phyloP scores from a whole-genome alignment of 192 early-diverging fungal species.

The Mortierella claussenii region DNA sequence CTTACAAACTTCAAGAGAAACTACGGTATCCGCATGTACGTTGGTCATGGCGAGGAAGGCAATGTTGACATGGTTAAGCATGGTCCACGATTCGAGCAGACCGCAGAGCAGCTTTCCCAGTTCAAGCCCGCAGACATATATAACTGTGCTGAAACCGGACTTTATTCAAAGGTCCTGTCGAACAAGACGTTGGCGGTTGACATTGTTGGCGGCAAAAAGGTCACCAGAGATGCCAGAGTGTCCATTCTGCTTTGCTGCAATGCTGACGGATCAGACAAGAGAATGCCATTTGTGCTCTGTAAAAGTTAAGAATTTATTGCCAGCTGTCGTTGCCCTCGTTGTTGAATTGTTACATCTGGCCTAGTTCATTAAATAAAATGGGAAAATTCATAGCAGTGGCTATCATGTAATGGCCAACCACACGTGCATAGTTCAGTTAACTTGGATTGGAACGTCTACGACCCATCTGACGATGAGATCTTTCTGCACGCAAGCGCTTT shows the following conservation, averaged over 20 bases:
- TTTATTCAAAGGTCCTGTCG: background rate
- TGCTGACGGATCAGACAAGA: background rate
- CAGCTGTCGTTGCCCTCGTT: too few relatives aligned
- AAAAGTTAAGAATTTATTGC: too few relatives aligned
- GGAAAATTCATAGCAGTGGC: too few relatives aligned
- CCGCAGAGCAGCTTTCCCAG: background rate
- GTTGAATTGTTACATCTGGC: too few relatives aligned
- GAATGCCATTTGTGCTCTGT: background rate
- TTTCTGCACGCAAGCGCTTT: too few relatives aligned
- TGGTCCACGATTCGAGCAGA: background rate
- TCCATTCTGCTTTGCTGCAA: background rate
- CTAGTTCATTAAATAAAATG: too few relatives aligned
- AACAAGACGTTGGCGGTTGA: background rate
- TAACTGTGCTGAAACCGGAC: background rate
- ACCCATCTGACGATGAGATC: too few relatives aligned
- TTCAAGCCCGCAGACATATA: background rate
- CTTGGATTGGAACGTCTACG: too few relatives aligned
- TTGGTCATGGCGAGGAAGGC: background rate
- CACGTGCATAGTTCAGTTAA: too few relatives aligned
- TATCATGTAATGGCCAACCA: too few relatives aligned
- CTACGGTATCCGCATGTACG: background rate
- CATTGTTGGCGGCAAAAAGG: background rate
- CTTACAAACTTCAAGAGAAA: background rate
- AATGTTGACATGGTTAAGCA: background rate
- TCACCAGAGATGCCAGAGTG: background rate